Percentiles rank a stretch among this genome's conserved stretches.
phyloP scores from a whole-genome alignment of 108 stramenopile species.

The Skeletonema tropicum region DNA sequence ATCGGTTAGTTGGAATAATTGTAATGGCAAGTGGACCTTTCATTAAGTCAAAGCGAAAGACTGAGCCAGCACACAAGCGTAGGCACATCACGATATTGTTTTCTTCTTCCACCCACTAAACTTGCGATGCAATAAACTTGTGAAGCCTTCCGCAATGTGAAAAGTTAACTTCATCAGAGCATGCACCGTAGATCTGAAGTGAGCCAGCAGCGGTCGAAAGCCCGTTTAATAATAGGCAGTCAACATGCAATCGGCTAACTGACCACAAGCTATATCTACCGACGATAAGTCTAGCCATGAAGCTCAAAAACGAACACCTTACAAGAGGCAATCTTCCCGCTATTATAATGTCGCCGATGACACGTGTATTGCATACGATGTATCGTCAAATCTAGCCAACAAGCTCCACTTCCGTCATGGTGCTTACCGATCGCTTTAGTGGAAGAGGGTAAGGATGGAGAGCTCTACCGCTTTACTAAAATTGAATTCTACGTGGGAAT shows the following conservation, averaged over 20 bases:
- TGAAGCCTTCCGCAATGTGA: not conserved
- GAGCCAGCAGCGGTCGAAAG: not conserved
- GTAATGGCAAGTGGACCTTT: not conserved
- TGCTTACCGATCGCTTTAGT: not conserved
- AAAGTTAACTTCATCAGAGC: too few species aligned
- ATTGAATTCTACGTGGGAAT: not conserved
- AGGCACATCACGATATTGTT: not conserved
- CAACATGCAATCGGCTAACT: not conserved
- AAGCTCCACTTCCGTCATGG: not conserved
- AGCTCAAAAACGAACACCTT: not conserved
- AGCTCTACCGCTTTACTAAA: not conserved
- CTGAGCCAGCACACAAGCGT: not conserved
- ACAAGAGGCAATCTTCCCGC: not conserved
- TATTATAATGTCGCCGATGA: not conserved
- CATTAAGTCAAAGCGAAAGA: not conserved
- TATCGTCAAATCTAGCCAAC: not conserved
- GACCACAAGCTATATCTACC: not conserved
- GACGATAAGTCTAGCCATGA: not conserved
- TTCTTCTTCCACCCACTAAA: not conserved
- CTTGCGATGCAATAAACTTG: not conserved
- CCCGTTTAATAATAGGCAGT: not conserved
- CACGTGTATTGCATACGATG: not conserved
- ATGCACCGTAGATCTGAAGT: not conserved
- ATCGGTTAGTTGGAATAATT: not conserved
- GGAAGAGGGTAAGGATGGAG: not conserved